phyloP scores from a whole-genome alignment of 2,329 filamentous ascomycete species.

The Pseudogymnoascus verrucosus region DNA sequence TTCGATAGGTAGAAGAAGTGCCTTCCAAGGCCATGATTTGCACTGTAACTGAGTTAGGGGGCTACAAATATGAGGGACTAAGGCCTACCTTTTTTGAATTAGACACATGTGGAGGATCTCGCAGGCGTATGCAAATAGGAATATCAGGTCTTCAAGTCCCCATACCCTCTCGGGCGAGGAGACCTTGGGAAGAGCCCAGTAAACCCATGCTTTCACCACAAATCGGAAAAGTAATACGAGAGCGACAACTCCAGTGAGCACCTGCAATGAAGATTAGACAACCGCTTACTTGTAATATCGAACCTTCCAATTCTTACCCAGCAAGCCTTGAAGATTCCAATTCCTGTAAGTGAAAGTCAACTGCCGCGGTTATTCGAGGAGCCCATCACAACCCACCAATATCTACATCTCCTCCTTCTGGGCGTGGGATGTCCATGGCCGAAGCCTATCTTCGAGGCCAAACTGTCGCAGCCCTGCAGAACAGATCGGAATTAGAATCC shows the following conservation, averaged over 20 bases:
- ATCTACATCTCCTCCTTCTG: conserved; percentile 1
- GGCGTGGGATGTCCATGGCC: conserved; percentile 3
- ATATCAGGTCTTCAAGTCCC: conserved; percentile 29
- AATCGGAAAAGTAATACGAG: conserved; percentile 18
- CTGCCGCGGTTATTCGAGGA: background rate
- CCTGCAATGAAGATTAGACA: background rate
- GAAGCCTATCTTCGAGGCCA: background rate
- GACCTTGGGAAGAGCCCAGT: conserved; percentile 27
- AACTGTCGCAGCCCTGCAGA: background rate
- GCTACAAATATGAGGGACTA: background rate
- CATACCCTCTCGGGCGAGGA: conserved; percentile 27
- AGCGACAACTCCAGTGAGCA: conserved; percentile 5
- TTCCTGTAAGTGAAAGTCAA: background rate
- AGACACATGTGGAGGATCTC: conserved; percentile 28
- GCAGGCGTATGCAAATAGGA: conserved; percentile 24
- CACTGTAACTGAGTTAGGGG: conserved; percentile 15
- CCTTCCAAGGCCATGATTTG: conserved; percentile 27
- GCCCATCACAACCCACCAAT: conserved; percentile 1
- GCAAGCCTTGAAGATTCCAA: background rate
- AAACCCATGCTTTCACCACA: conserved; percentile 25
- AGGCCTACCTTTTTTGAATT: conserved; percentile 27
- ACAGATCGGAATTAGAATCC: background rate
- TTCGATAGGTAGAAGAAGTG: conserved; percentile 27
- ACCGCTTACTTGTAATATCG: background rate
- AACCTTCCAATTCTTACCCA: background rate